Conservation (phyloP, 1,284 basidiomycete genomes). For the Schizophyllum commune region DNA sequence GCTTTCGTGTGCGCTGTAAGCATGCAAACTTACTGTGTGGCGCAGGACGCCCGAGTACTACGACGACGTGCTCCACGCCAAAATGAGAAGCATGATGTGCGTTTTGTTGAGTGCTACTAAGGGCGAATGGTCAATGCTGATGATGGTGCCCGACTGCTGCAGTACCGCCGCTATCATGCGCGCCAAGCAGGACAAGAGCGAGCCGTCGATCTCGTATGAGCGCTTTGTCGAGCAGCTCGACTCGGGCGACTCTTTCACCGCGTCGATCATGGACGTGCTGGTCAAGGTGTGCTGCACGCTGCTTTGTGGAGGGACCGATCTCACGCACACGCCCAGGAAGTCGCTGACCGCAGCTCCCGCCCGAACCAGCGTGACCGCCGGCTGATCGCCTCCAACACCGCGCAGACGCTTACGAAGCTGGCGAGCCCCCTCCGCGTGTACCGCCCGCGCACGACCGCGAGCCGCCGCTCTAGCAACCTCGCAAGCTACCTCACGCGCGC, state of each 20-base stretch:
- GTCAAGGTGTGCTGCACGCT: slow-evolving; percentile 48
- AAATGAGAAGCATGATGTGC: slow-evolving; percentile 67
- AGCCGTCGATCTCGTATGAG: slow-evolving; percentile 57
- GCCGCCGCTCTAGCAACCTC: neutral
- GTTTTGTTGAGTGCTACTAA: slow-evolving; percentile 19
- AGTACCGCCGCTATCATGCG: slow-evolving; percentile 63
- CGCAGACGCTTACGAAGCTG: neutral
- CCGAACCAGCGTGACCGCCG: neutral
- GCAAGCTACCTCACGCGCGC: neutral
- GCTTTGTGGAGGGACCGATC: neutral
- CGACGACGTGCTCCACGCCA: slow-evolving; percentile 59
- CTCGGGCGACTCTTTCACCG: slow-evolving; percentile 66
- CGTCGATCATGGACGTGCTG: slow-evolving; percentile 59
- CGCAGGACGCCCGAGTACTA: slow-evolving; percentile 57
- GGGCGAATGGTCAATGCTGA: neutral
- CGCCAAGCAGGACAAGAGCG: slow-evolving; percentile 47
- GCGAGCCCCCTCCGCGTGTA: neutral
- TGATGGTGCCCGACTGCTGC: slow-evolving; percentile 1
- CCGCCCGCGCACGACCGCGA: neutral
- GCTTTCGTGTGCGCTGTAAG: neutral
- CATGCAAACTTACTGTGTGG: neutral
- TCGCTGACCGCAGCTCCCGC: neutral
- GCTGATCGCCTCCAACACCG: neutral
- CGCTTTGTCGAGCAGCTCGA: slow-evolving; percentile 65
- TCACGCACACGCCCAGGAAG: neutral